These are phyloP conservation scores for Berkeleyomyces basicola DNA, from an alignment of 2,329 filamentous ascomycete genomes.

Conservation along the genomic window DNA sequence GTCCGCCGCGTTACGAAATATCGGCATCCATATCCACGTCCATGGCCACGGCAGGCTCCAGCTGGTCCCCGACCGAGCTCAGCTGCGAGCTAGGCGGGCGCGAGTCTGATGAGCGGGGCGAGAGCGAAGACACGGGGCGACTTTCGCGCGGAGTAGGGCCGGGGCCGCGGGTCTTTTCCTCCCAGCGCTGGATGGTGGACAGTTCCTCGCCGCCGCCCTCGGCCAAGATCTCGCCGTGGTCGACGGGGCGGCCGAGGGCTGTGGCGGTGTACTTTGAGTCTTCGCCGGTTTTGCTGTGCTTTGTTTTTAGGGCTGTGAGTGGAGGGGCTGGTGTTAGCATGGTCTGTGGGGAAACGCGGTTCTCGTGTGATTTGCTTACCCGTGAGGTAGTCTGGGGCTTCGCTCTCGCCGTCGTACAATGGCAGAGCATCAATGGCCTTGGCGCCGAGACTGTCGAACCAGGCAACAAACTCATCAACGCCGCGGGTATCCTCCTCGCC, in stretches of 20 bases:
- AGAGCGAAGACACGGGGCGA: not conserved
- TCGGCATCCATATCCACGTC: slow-evolving; percentile 28
- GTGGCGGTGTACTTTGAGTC: slow-evolving; percentile 77
- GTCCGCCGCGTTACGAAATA: not conserved
- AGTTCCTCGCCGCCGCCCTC: slow-evolving; percentile 50
- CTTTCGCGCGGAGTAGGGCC: slow-evolving; percentile 13
- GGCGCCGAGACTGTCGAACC: slow-evolving; percentile 60
- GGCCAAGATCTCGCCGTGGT: slow-evolving; percentile 55
- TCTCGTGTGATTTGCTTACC: slow-evolving; percentile 25
- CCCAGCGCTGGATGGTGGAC: slow-evolving; percentile 52
- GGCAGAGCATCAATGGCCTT: slow-evolving; percentile 70
- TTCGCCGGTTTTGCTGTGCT: slow-evolving; percentile 76
- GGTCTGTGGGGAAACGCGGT: not conserved
- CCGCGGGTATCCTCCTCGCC: slow-evolving; percentile 64
- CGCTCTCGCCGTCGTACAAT: slow-evolving; percentile 47
- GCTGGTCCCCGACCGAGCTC: slow-evolving; percentile 37
- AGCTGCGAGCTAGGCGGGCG: slow-evolving; percentile 37
- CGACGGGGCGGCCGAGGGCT: slow-evolving; percentile 56
- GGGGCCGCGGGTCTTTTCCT: slow-evolving; percentile 23
- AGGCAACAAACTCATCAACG: slow-evolving; percentile 60
- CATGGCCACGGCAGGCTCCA: slow-evolving; percentile 26
- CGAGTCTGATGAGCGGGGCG: slow-evolving; percentile 19
- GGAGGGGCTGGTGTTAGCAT: slow-evolving; percentile 12
- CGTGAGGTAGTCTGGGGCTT: slow-evolving; percentile 53
- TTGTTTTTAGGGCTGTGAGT: slow-evolving; percentile 61